These are phyloP conservation scores for Ambrosia hybrid DNA, from an alignment of 140 eudicot genomes.

Conservation along the genomic window DNA sequence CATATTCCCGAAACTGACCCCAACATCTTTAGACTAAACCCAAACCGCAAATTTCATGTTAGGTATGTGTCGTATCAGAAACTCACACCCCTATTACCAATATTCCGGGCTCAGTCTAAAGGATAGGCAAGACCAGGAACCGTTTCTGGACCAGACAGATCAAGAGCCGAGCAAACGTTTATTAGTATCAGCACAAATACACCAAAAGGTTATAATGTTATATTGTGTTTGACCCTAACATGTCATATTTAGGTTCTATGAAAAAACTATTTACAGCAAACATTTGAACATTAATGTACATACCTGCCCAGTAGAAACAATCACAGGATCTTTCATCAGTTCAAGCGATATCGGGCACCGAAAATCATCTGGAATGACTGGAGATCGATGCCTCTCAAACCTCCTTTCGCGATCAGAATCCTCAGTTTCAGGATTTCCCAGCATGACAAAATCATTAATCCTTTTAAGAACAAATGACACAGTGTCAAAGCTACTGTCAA, in stretches of 20 bases:
- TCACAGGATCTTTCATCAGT: conserved; percentile 95
- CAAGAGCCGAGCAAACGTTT: no score
- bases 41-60: no score
- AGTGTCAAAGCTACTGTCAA: conserved; percentile 62
- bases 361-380: conserved; percentile 91
- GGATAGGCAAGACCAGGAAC: not conserved
- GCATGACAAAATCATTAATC: conserved; percentile 61
- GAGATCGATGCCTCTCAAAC: conserved; percentile 71
- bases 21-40: no score
- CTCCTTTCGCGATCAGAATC: conserved; percentile 50
- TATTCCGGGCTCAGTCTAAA: not conserved
- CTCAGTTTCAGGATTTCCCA: conserved; percentile 47
- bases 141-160: not conserved
- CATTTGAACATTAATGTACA: not conserved
- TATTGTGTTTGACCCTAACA: no score
- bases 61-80: no score
- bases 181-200: no score
- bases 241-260: no score
- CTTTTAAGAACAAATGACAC: conserved; percentile 68
- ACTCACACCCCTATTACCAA: no score
- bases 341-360: conserved; percentile 95
- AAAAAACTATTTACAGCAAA: not conserved
- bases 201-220: no score
- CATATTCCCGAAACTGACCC: no score
- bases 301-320: conserved; percentile 98